Percentiles rank a stretch among this genome's conserved stretches.
These are phyloP conservation scores for Flaveria bidentis DNA, from an alignment of 129 eudicot genomes.

Conservation along the genomic window DNA sequence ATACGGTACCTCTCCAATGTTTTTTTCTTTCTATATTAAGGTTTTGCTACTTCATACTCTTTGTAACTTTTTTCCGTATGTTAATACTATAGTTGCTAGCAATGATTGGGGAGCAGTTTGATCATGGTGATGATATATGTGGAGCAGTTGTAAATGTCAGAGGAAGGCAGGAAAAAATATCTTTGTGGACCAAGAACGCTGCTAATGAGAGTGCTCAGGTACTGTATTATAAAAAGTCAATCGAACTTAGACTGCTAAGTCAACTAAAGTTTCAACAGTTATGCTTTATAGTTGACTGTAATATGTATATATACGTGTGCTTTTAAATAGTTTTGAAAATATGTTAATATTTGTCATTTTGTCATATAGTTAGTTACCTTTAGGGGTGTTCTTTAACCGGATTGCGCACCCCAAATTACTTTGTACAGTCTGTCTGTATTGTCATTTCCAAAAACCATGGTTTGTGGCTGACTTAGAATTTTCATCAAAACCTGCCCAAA, in stretches of 20 bases:
- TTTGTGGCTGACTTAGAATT: not conserved
- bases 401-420: no score
- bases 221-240: conserved; percentile 11
- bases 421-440: not conserved
- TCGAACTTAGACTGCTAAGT: not conserved
- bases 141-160: conserved; percentile 96
- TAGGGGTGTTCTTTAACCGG: not conserved
- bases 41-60: not conserved
- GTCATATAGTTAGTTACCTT: not conserved
- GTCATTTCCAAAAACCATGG: not conserved
- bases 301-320: not conserved
- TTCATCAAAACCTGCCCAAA: not conserved
- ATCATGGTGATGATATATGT: conserved; percentile 95
- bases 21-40: not conserved
- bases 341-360: not conserved
- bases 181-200: conserved; percentile 96
- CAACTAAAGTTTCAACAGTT: not conserved
- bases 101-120: conserved; percentile 95
- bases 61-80: conserved; percentile 13
- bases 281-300: not conserved
- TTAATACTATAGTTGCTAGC: conserved; percentile 63
- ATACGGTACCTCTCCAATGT: conserved; percentile 51
- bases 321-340: not conserved
- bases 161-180: conserved; percentile 58
- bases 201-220: conserved; percentile 98